Evolutionary conservation across 345 rosid genomes (phyloP).

Genomic region (Eucalyptus sp.): DNA sequence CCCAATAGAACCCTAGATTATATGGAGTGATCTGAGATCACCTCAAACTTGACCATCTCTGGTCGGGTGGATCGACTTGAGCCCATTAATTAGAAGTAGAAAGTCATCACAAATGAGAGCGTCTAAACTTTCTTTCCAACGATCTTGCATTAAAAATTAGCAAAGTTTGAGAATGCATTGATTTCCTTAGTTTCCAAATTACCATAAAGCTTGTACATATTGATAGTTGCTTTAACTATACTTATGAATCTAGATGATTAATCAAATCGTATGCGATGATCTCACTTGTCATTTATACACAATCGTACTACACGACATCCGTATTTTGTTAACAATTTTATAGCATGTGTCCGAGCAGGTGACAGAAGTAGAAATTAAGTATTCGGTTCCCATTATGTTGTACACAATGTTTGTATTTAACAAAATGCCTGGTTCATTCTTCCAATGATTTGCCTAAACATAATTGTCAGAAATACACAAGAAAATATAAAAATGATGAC

Average conservation of each 20-base stretch:
- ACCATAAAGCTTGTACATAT: neutral
- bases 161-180: neutral
- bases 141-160: neutral
- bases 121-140: neutral
- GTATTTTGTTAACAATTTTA: neutral
- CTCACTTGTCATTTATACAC: neutral
- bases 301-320: neutral
- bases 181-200: neutral
- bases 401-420: neutral
- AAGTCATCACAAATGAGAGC: neutral
- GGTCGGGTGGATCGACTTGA: neutral
- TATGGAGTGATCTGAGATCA: neutral
- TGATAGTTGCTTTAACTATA: neutral
- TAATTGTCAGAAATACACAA: neutral
- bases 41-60: neutral
- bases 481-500: neutral
- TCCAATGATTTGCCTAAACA: neutral
- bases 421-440: neutral
- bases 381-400: neutral
- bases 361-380: neutral
- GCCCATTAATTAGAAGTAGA: neutral
- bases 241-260: neutral
- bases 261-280: neutral
- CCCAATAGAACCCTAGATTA: neutral
- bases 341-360: fast-evolving